These are phyloP conservation scores for Xylaria sp. DNA, from an alignment of 2,329 filamentous ascomycete species.

Conservation along the genomic window DNA sequence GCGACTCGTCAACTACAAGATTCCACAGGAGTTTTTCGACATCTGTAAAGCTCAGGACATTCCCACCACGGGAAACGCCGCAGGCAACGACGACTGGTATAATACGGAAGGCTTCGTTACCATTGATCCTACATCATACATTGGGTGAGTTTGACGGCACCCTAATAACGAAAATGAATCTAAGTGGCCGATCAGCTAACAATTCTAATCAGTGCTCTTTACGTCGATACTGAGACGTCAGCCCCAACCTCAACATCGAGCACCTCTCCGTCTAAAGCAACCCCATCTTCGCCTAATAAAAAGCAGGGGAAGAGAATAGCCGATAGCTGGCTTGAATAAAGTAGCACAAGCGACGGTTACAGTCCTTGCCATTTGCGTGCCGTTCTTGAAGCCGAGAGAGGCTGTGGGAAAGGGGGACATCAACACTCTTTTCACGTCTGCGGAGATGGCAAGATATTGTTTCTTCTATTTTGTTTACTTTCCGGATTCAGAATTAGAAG, in stretches of 20 bases:
- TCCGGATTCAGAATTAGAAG: too few relatives aligned
- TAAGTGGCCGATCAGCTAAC: constrained; percentile 3
- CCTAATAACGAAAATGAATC: neutral
- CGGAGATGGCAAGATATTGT: too few relatives aligned
- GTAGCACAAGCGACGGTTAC: neutral
- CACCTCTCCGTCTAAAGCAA: neutral
- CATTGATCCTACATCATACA: constrained; percentile 36
- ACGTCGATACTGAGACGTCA: neutral
- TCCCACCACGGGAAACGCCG: constrained; percentile 67
- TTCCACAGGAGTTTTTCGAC: constrained; percentile 64
- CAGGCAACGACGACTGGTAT: constrained; percentile 49
- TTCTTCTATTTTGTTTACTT: too few relatives aligned
- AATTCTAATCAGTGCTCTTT: constrained; percentile 8
- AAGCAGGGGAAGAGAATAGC: neutral
- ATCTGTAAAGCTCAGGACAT: constrained; percentile 52
- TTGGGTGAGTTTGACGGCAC: constrained; percentile 32
- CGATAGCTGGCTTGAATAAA: constrained; percentile 1
- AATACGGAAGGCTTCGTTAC: constrained; percentile 40
- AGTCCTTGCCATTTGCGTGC: too few relatives aligned
- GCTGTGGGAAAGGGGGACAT: too few relatives aligned
- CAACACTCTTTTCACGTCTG: too few relatives aligned
- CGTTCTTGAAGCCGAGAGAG: too few relatives aligned
- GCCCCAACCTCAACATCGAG: neutral
- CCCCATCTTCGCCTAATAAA: neutral
- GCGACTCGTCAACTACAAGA: constrained; percentile 57